These are phyloP conservation scores for Echium plantagineum DNA, from an alignment of 257 asterid species.

Conservation along the genomic window DNA sequence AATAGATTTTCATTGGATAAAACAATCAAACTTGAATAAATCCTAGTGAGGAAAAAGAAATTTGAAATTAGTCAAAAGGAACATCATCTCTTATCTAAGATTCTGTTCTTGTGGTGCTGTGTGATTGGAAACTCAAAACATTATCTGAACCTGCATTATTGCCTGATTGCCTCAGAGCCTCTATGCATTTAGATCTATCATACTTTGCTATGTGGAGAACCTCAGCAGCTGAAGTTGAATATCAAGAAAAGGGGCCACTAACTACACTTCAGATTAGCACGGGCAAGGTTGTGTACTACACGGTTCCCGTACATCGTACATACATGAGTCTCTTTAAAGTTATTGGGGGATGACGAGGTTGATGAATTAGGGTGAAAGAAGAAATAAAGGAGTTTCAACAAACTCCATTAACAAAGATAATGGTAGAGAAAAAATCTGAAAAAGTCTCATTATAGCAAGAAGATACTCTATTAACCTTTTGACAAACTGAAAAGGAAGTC, in stretches of 20 bases:
- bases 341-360: no score
- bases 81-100: constrained; percentile 67
- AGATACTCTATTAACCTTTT: constrained; percentile 24
- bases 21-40: constrained; percentile 17
- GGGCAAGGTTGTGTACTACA: no score
- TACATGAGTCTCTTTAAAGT: no score
- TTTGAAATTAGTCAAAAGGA: constrained; percentile 24
- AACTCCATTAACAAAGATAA: constrained; percentile 18
- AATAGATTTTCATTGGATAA: constrained; percentile 21
- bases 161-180: constrained; percentile 48
- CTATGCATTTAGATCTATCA: constrained; percentile 29
- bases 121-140: constrained; percentile 47
- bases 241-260: constrained; percentile 7
- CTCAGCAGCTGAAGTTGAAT: constrained; percentile 15
- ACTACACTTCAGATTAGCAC: constrained; percentile 13
- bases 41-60: neutral
- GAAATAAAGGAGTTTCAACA: constrained; percentile 16
- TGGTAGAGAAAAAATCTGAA: constrained; percentile 16
- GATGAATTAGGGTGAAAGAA: constrained; percentile 7
- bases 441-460: constrained; percentile 12
- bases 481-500: constrained; percentile 33
- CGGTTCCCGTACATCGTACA: no score
- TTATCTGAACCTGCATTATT: constrained; percentile 44
- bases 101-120: constrained; percentile 69
- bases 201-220: constrained; percentile 20